Percentiles rank a stretch among this genome's conserved stretches.
Conservation (phyloP, 2,329 filamentous ascomycete genomes). For the Nannizziopsis barbatae region DNA sequence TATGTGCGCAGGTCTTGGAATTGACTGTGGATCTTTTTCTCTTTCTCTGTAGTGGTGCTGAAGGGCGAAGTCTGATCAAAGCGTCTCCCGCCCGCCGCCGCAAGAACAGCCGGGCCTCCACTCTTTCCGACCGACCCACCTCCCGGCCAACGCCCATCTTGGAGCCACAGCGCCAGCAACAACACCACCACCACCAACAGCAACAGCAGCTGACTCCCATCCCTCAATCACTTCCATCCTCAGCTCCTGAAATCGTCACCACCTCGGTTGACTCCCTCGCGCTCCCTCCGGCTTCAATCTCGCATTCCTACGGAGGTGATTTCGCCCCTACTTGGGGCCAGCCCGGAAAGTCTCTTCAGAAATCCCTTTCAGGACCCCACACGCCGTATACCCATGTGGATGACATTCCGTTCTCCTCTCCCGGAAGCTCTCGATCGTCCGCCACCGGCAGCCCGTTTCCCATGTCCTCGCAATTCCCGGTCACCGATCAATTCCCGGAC, state of each 20-base stretch:
- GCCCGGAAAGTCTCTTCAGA: slow-evolving; percentile 27
- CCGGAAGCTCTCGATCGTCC: slow-evolving; percentile 37
- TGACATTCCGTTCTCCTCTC: slow-evolving; percentile 36
- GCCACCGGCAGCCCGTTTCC: slow-evolving; percentile 27
- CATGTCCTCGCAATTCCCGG: slow-evolving; percentile 21
- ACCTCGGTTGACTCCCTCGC: not conserved
- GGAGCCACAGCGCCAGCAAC: not conserved
- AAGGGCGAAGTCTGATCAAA: slow-evolving; percentile 1
- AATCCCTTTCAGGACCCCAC: slow-evolving; percentile 22
- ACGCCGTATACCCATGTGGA: slow-evolving; percentile 30
- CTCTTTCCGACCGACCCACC: slow-evolving; percentile 1
- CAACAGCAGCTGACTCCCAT: slow-evolving; percentile 4
- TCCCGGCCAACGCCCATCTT: not conserved
- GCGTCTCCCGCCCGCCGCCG: slow-evolving; percentile 9
- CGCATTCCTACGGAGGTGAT: slow-evolving; percentile 5
- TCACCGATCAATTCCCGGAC: slow-evolving; percentile 29
- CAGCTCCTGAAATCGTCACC: not conserved
- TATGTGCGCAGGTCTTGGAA: not conserved
- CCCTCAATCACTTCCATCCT: slow-evolving; percentile 1
- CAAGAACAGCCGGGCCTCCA: slow-evolving; percentile 11
- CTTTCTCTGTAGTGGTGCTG: slow-evolving; percentile 1
- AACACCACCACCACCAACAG: too few relatives aligned
- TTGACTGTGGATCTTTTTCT: not conserved
- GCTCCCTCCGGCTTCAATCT: not conserved
- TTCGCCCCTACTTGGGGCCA: slow-evolving; percentile 28